Conservation (phyloP, 208 protist species). For the Phytomonas sp. region DNA sequence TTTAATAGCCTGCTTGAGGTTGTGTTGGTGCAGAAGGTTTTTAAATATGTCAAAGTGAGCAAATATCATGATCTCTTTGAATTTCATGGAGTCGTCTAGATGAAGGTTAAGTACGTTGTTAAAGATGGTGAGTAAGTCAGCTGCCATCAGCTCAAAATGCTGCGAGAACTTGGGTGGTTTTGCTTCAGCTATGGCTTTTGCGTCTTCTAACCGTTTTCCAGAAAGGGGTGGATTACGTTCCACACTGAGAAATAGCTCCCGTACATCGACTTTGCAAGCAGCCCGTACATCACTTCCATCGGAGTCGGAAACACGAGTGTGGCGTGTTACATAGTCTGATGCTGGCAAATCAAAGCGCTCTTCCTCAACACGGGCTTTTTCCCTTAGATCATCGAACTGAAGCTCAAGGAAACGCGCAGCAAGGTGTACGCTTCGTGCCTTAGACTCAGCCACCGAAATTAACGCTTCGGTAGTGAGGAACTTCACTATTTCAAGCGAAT, state of each 20-base stretch:
- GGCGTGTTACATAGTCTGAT: slow-evolving; percentile 31
- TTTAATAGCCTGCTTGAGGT: slow-evolving; percentile 66
- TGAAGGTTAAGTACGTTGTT: slow-evolving; percentile 70
- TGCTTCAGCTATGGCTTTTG: slow-evolving; percentile 1
- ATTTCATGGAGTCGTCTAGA: slow-evolving; percentile 70
- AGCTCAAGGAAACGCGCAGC: slow-evolving; percentile 76
- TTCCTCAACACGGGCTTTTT: slow-evolving; percentile 46
- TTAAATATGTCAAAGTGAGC: slow-evolving; percentile 77
- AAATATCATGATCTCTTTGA: slow-evolving; percentile 68
- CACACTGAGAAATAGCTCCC: slow-evolving; percentile 50
- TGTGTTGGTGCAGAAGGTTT: slow-evolving; percentile 75
- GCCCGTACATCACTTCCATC: slow-evolving; percentile 46
- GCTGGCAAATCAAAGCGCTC: slow-evolving; percentile 34
- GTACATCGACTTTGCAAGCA: slow-evolving; percentile 42
- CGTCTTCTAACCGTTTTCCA: background rate
- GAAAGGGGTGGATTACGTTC: slow-evolving; percentile 14
- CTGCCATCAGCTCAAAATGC: slow-evolving; percentile 65
- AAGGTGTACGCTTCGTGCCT: slow-evolving; percentile 63
- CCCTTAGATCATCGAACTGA: slow-evolving; percentile 70
- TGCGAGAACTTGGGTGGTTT: slow-evolving; percentile 36
- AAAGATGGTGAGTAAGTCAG: slow-evolving; percentile 69
- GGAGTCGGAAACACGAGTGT: slow-evolving; percentile 51
- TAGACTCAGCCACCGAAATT: slow-evolving; percentile 77
- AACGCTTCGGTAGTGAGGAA: slow-evolving; percentile 68
- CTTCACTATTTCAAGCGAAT: slow-evolving; percentile 71